Base-by-base conservation (phyloP, 371 early-diverging fungal genomes). In the Zopfochytrium polystomum region DNA sequence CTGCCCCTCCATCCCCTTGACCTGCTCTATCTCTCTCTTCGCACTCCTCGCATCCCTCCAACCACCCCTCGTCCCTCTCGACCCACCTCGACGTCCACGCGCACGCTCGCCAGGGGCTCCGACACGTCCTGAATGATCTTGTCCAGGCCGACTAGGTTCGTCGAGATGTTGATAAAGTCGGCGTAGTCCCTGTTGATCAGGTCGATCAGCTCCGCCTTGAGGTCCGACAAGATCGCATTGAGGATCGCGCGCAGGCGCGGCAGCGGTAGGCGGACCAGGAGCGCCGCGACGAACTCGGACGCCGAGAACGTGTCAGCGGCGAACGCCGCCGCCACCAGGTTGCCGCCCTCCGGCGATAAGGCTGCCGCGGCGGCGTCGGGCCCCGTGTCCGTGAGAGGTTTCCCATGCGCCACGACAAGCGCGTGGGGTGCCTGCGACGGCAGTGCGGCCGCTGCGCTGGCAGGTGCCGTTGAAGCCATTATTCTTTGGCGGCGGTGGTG, bases 151-250 rank as follows among this genome's bases (percentile, higher is more conserved):
- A 86, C 86, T 58, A 91, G 79, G 52, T 87, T 86, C 18, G 87
- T 88, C 0, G 89, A 87, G 13, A 91, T 72, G 57, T 85, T 83
- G 50, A 91, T 87, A 66, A 90, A 90, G 58, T 89, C 88, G 27
- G 87, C 86, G 66, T 89, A 91, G 63, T 90, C 90, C 55, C 79
- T 72, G 67, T 90, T 89, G 68, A 90, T 88, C 47, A 90, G 79
- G 48, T 90, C 92, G 15, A 90, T 82, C 27, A 91, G 81, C 52
- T 89, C 90, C 32, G 56, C 63, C 52, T 63, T 63, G 13, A 13
- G 23, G 27, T 48, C 48, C 18, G 13, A 22, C 13, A 9, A 23
- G 7, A 23, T 7, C 27, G 48, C 27, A 9, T 9, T 13, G 11
- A 42, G n/a, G n/a, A 13, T 42, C 13, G 7, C 18, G 18, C 48